These are phyloP conservation scores for Russula brevipes DNA, from an alignment of 768 basidiomycete species.

Conservation along the genomic window DNA sequence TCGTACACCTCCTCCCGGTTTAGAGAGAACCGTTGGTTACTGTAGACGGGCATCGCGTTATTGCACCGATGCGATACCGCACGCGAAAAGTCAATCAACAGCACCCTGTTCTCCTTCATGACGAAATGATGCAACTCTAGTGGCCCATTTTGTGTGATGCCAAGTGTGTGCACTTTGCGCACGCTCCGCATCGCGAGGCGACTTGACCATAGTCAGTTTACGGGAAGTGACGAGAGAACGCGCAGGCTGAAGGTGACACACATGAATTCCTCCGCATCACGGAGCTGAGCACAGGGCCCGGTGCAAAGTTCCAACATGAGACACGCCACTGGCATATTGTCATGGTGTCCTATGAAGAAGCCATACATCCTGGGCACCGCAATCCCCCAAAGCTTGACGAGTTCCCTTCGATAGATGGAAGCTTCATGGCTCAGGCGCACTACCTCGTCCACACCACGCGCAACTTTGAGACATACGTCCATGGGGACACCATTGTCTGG, in stretches of 20 bases:
- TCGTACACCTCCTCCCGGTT: not conserved
- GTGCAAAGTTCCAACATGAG: constrained; percentile 17
- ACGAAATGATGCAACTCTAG: constrained; percentile 20
- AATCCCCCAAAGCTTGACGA: constrained; percentile 19
- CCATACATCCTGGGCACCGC: constrained; percentile 21
- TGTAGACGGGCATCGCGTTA: constrained; percentile 12
- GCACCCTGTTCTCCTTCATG: constrained; percentile 17
- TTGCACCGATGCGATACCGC: constrained; percentile 17
- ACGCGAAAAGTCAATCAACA: constrained; percentile 18
- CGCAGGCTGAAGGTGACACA: not conserved
- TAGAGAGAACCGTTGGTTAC: constrained; percentile 10
- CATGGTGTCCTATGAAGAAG: constrained; percentile 6
- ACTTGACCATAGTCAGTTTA: not conserved
- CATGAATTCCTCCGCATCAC: constrained; percentile 11
- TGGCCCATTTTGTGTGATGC: constrained; percentile 15
- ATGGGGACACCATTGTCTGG: constrained; percentile 5
- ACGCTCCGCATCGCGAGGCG: constrained; percentile 15
- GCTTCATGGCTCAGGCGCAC: constrained; percentile 19
- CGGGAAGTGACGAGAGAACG: not conserved
- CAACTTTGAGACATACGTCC: constrained; percentile 16
- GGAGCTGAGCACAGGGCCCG: not conserved
- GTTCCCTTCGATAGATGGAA: constrained; percentile 13
- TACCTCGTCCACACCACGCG: constrained; percentile 18
- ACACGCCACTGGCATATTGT: constrained; percentile 10
- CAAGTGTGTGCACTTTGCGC: constrained; percentile 14